Evolutionary conservation across 306 rosid genomes (phyloP), one percentile per base, ranked within the genome.

Genomic region (Fragaria ananassa): DNA sequence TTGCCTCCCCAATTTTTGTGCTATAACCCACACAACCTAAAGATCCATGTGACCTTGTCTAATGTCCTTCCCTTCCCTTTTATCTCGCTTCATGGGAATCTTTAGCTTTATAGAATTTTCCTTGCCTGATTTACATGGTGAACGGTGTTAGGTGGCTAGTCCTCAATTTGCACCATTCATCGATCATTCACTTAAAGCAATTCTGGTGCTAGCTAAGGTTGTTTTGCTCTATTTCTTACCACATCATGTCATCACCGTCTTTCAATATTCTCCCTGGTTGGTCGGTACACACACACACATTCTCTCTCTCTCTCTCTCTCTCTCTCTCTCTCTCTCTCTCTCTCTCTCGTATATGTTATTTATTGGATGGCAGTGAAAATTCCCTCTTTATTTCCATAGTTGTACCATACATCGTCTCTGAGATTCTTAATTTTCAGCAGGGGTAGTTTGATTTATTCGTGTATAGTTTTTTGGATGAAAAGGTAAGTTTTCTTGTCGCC

Each of bases 1-100:
- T 10, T 70, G 31, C 45, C 35, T 23, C 44, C 63, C 31, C 71
- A 60, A 58, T 49, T 51, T 42, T 64, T 66, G 47, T 58, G 66
- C 53, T 34, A 21, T 1, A 39, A 39, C 9, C 42, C 42, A 39
- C 42, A 6, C 42, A 39, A 39, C 42, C 42, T 39, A 39, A 15
- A 72, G 82, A 71, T 75, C 69, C 89, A 85, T 85, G 86, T 85
- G 86, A 58, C 77, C 74, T 65, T 83, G 85, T 81, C 85, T 70
- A 71, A 25, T 74, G 58, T 74, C 34, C 68, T 37, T 4, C 81
- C 50, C 65, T 70, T 42, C 2, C 78, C 51, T 44, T 35, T 74
- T 49, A 35, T 49, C 61, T 51, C 35, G 23, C 71, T 71, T 47
- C 18, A 51, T 5, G 75, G 87, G 91, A 83, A 88, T 85, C 86